phyloP scores from a whole-genome alignment of 257 asterid species.

The Solanum piurae region DNA sequence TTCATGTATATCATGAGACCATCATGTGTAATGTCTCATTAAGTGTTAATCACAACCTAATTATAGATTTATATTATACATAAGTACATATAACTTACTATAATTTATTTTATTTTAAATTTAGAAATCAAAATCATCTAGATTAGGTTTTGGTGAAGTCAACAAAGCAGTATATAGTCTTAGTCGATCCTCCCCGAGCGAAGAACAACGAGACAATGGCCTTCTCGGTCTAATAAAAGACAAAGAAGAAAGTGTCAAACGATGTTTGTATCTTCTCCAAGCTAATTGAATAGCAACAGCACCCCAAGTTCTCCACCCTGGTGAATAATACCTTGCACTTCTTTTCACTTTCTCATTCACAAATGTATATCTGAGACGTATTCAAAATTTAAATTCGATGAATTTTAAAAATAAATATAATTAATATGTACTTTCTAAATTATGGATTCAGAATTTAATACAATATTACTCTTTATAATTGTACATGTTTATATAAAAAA shows the following conservation, averaged over 20 bases:
- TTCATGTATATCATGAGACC: not conserved
- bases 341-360: slow-evolving; percentile 12
- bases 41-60: not conserved
- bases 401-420: not conserved
- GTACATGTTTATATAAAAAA: not conserved
- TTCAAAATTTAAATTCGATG: not conserved
- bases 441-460: not conserved
- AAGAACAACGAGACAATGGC: slow-evolving; percentile 72
- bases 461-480: not conserved
- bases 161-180: slow-evolving; percentile 77
- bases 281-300: slow-evolving; percentile 28
- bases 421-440: not conserved
- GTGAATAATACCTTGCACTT: slow-evolving; percentile 26
- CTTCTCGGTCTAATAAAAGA: slow-evolving; percentile 83
- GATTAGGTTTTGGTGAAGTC: slow-evolving; percentile 87
- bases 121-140: slow-evolving; percentile 65
- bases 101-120: not conserved
- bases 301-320: slow-evolving; percentile 37
- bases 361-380: slow-evolving; percentile 8
- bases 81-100: not conserved
- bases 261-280: slow-evolving; percentile 34
- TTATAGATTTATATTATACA: too few species aligned
- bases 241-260: slow-evolving; percentile 61
- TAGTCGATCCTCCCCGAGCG: slow-evolving; percentile 73
- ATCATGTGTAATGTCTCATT: not conserved